Evolutionary conservation across 2,329 filamentous ascomycete species (phyloP), one percentile per base, ranked within the genome.

Genomic region (Colletotrichum neosansevieriae): DNA sequence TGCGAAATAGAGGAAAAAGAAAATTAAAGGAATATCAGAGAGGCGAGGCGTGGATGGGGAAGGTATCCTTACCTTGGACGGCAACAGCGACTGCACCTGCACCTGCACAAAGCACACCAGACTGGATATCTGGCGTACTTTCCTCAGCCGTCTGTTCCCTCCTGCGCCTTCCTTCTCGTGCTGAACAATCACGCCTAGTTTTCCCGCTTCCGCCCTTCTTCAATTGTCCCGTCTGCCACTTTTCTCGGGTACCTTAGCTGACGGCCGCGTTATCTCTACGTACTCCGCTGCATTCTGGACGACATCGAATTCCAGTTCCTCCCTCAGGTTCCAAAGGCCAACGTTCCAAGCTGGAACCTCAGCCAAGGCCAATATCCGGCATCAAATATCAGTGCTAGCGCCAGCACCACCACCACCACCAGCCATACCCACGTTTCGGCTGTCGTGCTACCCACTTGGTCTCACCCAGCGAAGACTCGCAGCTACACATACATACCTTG

Each of bases 351-450:
- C 42, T 13, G 21, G 32, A 38, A 15, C 42, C 24, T 49, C 59
- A n/a, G 50, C 44, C 34, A 62, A 63, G 51, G 34, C 42, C 9
- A 24, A 56, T 44, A 56, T 56, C 34, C 49, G 56, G 53, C 49
- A 32, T 58, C 49, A 32, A 68, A 56, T 56, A 54, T 50, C 54
- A 65, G 47, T 34, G 63, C 57, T 38, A 32, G 54, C 47, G 61
- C 56, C 61, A 49, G 40, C 42, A 68, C 38, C 21, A 19, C 17
- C 32, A 51, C 49, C 58, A 49, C 38, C 63, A 56, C 42, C 49
- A 66, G 65, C 65, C 64, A 67, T 59, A 67, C 17, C 54, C 61
- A 68, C 61, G 66, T 60, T 69, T 66, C 62, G 56, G 49, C 56
- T 64, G 47, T 65, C 11, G 65, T 65, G 54, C 61, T 49, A 29